These are phyloP conservation scores for Euphorbia pulcherrima DNA, from an alignment of 345 rosid species.

Conservation along the genomic window DNA sequence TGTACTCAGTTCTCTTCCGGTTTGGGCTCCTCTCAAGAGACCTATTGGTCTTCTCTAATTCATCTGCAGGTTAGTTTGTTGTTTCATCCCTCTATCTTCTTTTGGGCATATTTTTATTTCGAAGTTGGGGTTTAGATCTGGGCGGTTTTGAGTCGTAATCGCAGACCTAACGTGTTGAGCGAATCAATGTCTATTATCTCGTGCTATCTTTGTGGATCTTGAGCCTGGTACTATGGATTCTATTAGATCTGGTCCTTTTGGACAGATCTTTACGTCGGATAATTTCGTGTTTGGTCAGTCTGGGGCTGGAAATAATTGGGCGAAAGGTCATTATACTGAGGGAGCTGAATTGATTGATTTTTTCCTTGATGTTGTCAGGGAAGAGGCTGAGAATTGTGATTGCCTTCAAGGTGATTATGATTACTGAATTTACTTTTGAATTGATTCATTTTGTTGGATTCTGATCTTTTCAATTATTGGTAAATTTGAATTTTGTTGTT, in stretches of 20 bases:
- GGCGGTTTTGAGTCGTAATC: no score
- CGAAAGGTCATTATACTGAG: constrained; percentile 61
- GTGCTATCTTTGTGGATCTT: constrained; percentile 53
- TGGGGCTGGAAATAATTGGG: constrained; percentile 68
- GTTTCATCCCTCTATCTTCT: no score
- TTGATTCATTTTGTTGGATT: background rate
- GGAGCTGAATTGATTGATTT: constrained; percentile 60
- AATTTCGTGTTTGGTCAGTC: constrained; percentile 58
- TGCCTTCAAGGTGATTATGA: constrained; percentile 45
- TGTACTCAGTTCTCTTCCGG: no score
- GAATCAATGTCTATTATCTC: constrained; percentile 57
- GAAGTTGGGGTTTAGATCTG: no score
- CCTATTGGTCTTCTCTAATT: no score
- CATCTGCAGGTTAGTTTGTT: no score
- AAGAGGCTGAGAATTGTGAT: constrained; percentile 61
- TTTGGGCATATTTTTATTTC: no score
- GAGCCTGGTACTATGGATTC: constrained; percentile 67
- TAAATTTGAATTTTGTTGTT: no score
- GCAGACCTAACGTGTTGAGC: no score
- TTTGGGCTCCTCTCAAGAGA: no score
- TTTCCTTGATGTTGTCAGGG: constrained; percentile 53
- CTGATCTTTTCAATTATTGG: background rate
- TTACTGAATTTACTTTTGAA: no score
- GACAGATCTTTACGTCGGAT: constrained; percentile 58
- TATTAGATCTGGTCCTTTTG: constrained; percentile 47